A percentile compares a stretch with the other conserved stretches of the same genome.
Conservation (phyloP, 106 monocot genomes). For the Platanthera guangdongensis region DNA sequence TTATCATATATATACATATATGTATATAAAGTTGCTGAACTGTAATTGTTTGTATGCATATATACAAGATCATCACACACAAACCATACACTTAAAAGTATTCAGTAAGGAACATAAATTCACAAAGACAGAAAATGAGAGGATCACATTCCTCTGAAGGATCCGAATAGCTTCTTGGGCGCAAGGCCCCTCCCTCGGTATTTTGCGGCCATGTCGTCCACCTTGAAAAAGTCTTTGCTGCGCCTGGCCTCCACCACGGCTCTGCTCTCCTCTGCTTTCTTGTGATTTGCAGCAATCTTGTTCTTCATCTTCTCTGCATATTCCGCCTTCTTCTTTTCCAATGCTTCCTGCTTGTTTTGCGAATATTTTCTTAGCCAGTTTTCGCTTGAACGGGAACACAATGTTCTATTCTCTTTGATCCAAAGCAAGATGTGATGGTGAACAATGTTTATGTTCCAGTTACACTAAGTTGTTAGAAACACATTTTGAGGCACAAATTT, state of each 20-base stretch:
- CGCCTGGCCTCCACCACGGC: conserved; percentile 15
- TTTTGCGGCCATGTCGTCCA: conserved; percentile 16
- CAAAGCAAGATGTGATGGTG: too few species aligned
- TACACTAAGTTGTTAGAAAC: too few species aligned
- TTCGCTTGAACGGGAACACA: neutral
- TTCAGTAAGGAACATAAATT: neutral
- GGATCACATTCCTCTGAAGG: neutral
- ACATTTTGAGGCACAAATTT: too few species aligned
- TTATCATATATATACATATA: too few species aligned
- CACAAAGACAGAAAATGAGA: neutral
- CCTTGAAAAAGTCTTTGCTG: conserved; percentile 12
- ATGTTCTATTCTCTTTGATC: too few species aligned
- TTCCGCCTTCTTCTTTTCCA: conserved; percentile 21
- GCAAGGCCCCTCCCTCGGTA: conserved; percentile 5
- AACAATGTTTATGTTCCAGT: too few species aligned
- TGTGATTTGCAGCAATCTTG: conserved; percentile 14
- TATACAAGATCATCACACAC: too few species aligned
- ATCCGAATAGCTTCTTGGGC: conserved; percentile 13
- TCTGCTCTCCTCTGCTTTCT: conserved; percentile 21
- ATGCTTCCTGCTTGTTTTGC: conserved; percentile 8
- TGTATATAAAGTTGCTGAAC: too few species aligned
- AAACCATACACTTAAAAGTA: neutral
- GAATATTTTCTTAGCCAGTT: neutral
- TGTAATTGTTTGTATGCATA: too few species aligned
- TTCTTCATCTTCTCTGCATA: conserved; percentile 26